Percentiles rank a stretch among this genome's conserved stretches.
These are phyloP conservation scores for Suillus cothurnatus DNA, from an alignment of 768 basidiomycete genomes.

Conservation along the genomic window DNA sequence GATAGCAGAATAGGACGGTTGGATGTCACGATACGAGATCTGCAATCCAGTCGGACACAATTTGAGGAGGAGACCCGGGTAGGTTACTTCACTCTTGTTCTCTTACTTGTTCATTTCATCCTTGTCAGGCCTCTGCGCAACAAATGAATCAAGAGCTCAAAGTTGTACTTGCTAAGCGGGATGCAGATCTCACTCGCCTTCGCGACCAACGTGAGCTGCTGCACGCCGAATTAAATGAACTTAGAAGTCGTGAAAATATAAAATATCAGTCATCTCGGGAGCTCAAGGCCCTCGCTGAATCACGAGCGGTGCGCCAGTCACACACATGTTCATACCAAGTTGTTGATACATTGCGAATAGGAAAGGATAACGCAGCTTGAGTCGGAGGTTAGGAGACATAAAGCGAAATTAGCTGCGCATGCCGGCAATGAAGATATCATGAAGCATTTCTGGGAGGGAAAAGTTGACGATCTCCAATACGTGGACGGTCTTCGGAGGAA, in stretches of 20 bases:
- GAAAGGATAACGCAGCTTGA: constrained; percentile 72
- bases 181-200: constrained; percentile 65
- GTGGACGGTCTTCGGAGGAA: constrained; percentile 55
- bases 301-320: constrained; percentile 48
- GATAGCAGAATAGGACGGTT: constrained; percentile 41
- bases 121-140: constrained; percentile 41
- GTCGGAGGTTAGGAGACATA: constrained; percentile 74
- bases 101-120: constrained; percentile 17
- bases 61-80: constrained; percentile 50
- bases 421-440: constrained; percentile 73
- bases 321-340: constrained; percentile 11
- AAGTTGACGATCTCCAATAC: constrained; percentile 53
- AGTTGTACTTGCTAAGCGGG: constrained; percentile 59
- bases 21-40: constrained; percentile 45
- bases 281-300: constrained; percentile 63
- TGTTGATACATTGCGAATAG: constrained; percentile 36
- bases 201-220: constrained; percentile 74
- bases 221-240: constrained; percentile 65
- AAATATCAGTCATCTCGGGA: constrained; percentile 65
- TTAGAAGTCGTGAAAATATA: constrained; percentile 61
- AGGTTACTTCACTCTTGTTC: constrained; percentile 24
- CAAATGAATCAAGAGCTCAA: constrained; percentile 66
- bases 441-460: constrained; percentile 63
- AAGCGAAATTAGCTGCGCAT: constrained; percentile 75
- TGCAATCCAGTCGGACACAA: constrained; percentile 44